These are phyloP conservation scores for Coemansia sp. DNA, from an alignment of 192 early-diverging fungal species.

Conservation along the genomic window DNA sequence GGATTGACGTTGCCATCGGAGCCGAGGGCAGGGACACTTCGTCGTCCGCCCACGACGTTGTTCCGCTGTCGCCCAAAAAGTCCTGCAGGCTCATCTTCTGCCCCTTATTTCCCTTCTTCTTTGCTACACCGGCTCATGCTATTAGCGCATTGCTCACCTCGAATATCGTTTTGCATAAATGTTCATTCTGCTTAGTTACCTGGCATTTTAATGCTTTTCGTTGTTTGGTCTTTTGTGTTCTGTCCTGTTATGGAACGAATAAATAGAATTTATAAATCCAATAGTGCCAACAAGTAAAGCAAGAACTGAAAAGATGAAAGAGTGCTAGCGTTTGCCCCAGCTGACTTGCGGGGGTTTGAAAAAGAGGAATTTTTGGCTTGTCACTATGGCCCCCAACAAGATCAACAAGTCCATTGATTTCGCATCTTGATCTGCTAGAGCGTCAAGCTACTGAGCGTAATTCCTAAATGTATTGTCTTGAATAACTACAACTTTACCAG, in stretches of 20 bases:
- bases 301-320: neutral
- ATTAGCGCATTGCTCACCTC: neutral
- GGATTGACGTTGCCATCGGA: conserved; percentile 40
- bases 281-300: neutral
- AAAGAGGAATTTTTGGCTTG: neutral
- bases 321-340: neutral
- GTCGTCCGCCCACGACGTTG: conserved; percentile 87
- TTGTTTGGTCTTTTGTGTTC: neutral
- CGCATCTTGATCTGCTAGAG: neutral
- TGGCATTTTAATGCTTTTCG: neutral
- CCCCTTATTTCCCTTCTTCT: conserved; percentile 70
- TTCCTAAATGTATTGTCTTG: no score
- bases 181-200: neutral
- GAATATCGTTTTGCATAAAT: no score
- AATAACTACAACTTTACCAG: no score
- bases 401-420: neutral
- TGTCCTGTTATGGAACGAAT: neutral
- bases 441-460: no score
- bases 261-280: neutral
- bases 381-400: neutral
- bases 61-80: conserved; percentile 56
- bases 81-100: conserved; percentile 80
- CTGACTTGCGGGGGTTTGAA: neutral
- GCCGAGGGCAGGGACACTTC: conserved; percentile 83
- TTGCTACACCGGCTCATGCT: conserved; percentile 26